phyloP scores from a whole-genome alignment of 257 asterid genomes.

The Mitragyna speciosa region DNA sequence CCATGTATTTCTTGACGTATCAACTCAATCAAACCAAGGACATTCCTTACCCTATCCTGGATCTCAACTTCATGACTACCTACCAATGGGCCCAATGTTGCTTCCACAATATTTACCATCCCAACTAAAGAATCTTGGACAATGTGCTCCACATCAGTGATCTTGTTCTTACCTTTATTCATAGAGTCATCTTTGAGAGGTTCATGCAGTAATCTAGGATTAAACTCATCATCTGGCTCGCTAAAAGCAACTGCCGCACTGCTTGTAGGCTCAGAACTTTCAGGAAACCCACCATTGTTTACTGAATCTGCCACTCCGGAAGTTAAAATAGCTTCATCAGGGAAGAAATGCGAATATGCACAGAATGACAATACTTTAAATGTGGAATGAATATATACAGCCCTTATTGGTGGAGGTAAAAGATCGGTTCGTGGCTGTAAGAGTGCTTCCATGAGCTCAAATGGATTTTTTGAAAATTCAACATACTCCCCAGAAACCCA shows the following conservation, averaged over 20 bases:
- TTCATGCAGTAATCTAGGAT: constrained; percentile 22
- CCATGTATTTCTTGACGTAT: constrained; percentile 50
- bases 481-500: constrained; percentile 93
- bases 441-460: constrained; percentile 86
- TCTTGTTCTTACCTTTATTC: constrained; percentile 30
- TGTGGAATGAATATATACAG: constrained; percentile 78
- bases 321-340: constrained; percentile 36
- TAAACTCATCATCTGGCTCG: constrained; percentile 43
- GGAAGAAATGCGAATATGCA: constrained; percentile 49
- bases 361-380: constrained; percentile 72
- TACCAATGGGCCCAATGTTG: constrained; percentile 60
- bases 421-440: constrained; percentile 82
- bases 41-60: constrained; percentile 78
- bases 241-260: constrained; percentile 37
- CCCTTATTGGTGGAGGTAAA: constrained; percentile 68
- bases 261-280: constrained; percentile 31
- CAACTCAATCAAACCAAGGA: constrained; percentile 67
- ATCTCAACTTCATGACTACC: constrained; percentile 84
- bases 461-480: constrained; percentile 72
- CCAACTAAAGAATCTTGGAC: constrained; percentile 51
- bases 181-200: constrained; percentile 23
- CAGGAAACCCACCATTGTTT: constrained; percentile 26
- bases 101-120: constrained; percentile 62
- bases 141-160: constrained; percentile 29
- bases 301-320: constrained; percentile 34